These are phyloP conservation scores for Leccinum disarticulatum DNA, from an alignment of 768 basidiomycete genomes.

Conservation along the genomic window DNA sequence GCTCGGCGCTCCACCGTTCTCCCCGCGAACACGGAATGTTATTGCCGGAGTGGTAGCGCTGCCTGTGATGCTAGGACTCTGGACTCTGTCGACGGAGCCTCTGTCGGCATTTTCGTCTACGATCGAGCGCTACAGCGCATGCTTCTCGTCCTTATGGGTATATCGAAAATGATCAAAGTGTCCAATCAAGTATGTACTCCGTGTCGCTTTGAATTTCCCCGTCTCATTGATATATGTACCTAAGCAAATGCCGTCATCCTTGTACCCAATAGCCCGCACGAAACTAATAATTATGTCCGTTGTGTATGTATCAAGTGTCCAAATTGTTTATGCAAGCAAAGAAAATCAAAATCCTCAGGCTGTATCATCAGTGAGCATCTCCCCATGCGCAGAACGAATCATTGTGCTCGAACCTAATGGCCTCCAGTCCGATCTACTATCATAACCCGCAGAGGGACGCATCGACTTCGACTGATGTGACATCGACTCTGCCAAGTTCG, in stretches of 20 bases:
- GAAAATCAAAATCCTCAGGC: not conserved
- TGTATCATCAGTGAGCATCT: not conserved
- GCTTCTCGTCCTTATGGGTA: constrained; percentile 44
- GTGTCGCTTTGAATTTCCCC: not conserved
- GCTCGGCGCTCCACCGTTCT: constrained; percentile 16
- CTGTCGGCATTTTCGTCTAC: constrained; percentile 53
- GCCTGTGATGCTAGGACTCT: constrained; percentile 59
- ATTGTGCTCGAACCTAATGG: not conserved
- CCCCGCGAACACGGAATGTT: constrained; percentile 27
- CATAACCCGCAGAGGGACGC: constrained; percentile 47
- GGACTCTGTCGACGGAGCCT: constrained; percentile 54
- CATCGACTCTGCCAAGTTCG: constrained; percentile 47
- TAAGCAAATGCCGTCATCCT: not conserved
- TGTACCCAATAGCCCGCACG: not conserved
- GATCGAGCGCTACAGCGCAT: constrained; percentile 50
- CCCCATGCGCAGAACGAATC: not conserved
- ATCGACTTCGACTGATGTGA: constrained; percentile 42
- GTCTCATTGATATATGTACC: not conserved
- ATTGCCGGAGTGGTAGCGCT: constrained; percentile 39
- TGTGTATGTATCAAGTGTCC: not conserved
- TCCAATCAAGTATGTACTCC: not conserved
- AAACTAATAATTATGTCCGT: not conserved
- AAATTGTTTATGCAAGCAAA: not conserved
- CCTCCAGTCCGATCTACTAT: not conserved
- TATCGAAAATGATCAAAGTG: constrained; percentile 37